phyloP scores from a whole-genome alignment of 176 grass and related monocot species.

The Hsuehochloa calcarea region DNA sequence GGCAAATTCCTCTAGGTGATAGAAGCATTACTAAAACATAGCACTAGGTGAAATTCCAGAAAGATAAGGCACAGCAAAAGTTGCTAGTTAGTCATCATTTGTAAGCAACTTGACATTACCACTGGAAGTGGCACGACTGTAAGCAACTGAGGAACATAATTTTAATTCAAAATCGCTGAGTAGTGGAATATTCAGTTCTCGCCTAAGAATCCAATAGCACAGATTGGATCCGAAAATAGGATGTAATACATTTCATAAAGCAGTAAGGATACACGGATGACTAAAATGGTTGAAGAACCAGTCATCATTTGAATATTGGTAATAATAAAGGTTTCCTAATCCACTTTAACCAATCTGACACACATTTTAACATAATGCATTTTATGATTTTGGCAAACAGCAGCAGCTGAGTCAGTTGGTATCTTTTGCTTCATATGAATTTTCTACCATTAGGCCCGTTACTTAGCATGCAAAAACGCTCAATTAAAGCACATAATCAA shows the following conservation, averaged over 20 bases:
- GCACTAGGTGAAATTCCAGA: neutral
- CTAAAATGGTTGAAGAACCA: neutral
- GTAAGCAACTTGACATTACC: neutral
- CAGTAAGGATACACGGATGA: neutral
- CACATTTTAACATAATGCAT: neutral
- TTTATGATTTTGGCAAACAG: neutral
- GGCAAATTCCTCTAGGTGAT: neutral
- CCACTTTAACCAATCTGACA: neutral
- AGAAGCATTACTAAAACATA: neutral
- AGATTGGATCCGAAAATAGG: neutral
- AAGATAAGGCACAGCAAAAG: neutral
- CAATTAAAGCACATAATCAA: neutral
- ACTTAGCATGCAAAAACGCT: neutral
- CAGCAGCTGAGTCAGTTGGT: neutral
- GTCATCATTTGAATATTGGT: neutral
- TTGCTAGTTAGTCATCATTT: neutral
- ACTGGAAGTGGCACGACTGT: neutral
- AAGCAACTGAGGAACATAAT: conserved; percentile 5
- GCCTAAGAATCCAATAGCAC: neutral
- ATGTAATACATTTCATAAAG: neutral
- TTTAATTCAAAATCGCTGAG: neutral
- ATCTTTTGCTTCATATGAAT: neutral
- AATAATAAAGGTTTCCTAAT: neutral
- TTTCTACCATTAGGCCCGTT: neutral
- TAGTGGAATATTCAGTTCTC: neutral